Conservation (phyloP, 768 basidiomycete genomes). For the Lactarius hatsudake region DNA sequence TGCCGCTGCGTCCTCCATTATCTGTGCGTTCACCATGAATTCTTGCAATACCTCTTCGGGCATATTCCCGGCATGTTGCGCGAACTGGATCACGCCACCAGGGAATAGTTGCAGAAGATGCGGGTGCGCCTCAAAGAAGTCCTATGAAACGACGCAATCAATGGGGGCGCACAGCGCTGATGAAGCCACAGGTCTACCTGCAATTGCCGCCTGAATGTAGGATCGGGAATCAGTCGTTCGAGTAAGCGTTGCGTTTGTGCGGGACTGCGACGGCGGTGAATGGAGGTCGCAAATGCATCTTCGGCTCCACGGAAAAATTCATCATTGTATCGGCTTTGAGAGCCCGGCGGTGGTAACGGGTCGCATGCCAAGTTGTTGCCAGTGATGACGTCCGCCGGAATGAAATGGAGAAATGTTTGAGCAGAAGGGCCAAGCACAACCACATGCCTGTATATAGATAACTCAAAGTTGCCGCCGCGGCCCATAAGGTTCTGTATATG, state of each 20-base stretch:
- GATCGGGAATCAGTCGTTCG: constrained; percentile 57
- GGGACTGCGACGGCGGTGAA: constrained; percentile 37
- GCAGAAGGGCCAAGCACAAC: constrained; percentile 67
- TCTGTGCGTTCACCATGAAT: constrained; percentile 17
- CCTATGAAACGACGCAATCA: constrained; percentile 32
- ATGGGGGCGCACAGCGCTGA: constrained; percentile 4
- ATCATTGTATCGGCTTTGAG: constrained; percentile 60
- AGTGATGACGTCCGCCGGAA: constrained; percentile 55
- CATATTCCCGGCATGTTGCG: constrained; percentile 24
- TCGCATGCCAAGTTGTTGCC: constrained; percentile 72
- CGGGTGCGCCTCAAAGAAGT: constrained; percentile 56
- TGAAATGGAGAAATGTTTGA: constrained; percentile 63
- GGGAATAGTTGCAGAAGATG: constrained; percentile 55
- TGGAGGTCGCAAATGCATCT: constrained; percentile 42
- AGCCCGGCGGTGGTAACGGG: constrained; percentile 72
- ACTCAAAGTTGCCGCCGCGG: constrained; percentile 38
- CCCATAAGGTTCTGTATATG: constrained; percentile 41
- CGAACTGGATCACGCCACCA: constrained; percentile 58
- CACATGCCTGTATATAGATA: constrained; percentile 70
- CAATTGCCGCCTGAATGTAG: constrained; percentile 53
- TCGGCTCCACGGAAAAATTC: constrained; percentile 71
- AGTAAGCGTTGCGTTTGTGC: constrained; percentile 52
- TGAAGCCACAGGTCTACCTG: constrained; percentile 38
- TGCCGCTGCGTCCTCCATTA: constrained; percentile 23
- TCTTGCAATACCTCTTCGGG: constrained; percentile 26